These are phyloP conservation scores for Cytospora piceicola DNA, from an alignment of 2,329 filamentous ascomycete genomes.

Conservation along the genomic window DNA sequence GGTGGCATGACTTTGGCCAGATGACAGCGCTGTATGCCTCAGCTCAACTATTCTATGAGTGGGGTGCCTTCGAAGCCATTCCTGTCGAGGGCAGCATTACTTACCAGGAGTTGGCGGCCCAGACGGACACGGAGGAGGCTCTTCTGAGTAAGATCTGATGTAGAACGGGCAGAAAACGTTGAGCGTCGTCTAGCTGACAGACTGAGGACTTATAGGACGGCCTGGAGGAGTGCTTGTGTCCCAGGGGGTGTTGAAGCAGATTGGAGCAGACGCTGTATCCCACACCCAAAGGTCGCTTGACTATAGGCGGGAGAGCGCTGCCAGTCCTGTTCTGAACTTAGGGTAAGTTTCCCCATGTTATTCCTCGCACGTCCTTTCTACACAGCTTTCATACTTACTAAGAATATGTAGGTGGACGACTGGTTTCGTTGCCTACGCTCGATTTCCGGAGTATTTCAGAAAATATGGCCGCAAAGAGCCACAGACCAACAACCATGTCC, in stretches of 20 bases:
- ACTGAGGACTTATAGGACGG: not conserved
- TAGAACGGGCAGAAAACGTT: too few relatives aligned
- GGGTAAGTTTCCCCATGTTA: not conserved
- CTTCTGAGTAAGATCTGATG: not conserved
- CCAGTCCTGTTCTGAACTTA: conserved; percentile 8
- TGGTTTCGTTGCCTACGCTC: conserved; percentile 30
- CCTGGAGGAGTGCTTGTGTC: conserved; percentile 14
- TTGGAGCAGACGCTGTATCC: not conserved
- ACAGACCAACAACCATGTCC: conserved; percentile 34
- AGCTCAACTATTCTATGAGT: conserved; percentile 35
- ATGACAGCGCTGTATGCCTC: conserved; percentile 14
- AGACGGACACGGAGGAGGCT: conserved; percentile 28
- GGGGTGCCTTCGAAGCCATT: conserved; percentile 35
- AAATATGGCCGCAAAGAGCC: conserved; percentile 36
- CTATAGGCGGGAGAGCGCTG: conserved; percentile 6
- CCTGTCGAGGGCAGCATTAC: conserved; percentile 31
- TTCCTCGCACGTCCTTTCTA: too few relatives aligned
- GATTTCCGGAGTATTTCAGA: conserved; percentile 35
- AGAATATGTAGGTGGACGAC: conserved; percentile 31
- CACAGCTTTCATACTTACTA: conserved; percentile 17
- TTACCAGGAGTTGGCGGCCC: conserved; percentile 31
- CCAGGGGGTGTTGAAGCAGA: conserved; percentile 8
- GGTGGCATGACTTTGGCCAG: conserved; percentile 33
- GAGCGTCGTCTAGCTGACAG: not conserved
- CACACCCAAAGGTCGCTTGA: conserved; percentile 10